These are phyloP conservation scores for Talaromyces amestolkiae DNA, from an alignment of 2,329 filamentous ascomycete species.

Conservation along the genomic window DNA sequence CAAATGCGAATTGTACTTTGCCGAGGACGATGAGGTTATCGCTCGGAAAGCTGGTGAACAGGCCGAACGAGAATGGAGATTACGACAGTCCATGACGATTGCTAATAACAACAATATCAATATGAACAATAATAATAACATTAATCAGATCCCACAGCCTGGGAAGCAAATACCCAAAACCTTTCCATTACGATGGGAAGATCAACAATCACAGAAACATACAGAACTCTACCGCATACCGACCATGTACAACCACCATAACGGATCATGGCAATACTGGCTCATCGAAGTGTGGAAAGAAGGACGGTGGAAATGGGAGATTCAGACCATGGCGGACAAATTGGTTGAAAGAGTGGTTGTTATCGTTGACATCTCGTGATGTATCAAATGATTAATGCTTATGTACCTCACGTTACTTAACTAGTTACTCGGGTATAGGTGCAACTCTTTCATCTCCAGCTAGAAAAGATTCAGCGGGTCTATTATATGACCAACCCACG, in stretches of 20 bases:
- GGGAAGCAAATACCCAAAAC: background rate
- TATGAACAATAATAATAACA: slow-evolving; percentile 21
- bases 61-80: slow-evolving; percentile 69
- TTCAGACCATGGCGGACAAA: slow-evolving; percentile 41
- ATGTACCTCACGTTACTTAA: background rate
- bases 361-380: slow-evolving; percentile 23
- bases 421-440: background rate
- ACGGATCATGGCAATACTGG: slow-evolving; percentile 33
- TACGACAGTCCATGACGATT: slow-evolving; percentile 54
- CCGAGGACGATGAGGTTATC: slow-evolving; percentile 70
- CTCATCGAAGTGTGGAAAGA: slow-evolving; percentile 37
- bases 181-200: background rate
- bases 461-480: background rate
- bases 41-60: slow-evolving; percentile 67
- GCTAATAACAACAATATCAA: slow-evolving; percentile 20
- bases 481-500: background rate
- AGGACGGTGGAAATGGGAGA: slow-evolving; percentile 43
- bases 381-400: background rate
- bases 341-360: slow-evolving; percentile 42
- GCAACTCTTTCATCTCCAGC: background rate
- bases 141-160: background rate
- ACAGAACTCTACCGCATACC: slow-evolving; percentile 9
- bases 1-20: slow-evolving; percentile 69
- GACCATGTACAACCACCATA: slow-evolving; percentile 8
- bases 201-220: slow-evolving; percentile 5